Conservation (phyloP, 2,329 filamentous ascomycete species). For the Cercospora zeae-maydis region DNA sequence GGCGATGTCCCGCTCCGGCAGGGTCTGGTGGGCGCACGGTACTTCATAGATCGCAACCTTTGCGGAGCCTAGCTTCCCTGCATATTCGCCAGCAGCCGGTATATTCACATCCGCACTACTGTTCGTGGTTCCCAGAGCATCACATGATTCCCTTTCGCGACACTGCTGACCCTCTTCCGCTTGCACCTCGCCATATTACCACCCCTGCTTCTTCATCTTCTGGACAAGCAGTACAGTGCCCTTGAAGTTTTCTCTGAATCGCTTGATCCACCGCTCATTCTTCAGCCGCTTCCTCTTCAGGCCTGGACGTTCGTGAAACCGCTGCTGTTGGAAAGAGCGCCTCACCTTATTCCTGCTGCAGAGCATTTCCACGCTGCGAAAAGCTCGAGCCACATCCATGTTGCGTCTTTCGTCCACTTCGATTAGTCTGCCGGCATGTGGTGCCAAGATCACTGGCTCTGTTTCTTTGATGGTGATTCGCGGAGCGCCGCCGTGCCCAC, state of each 20-base stretch:
- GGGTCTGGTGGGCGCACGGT: background rate
- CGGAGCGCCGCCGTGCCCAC: background rate
- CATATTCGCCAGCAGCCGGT: background rate
- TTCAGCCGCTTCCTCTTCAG: constrained; percentile 72
- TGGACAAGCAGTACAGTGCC: constrained; percentile 61
- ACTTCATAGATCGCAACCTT: background rate
- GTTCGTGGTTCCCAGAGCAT: background rate
- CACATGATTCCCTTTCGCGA: background rate
- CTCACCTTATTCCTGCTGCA: constrained; percentile 57
- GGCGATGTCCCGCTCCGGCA: background rate
- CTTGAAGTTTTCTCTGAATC: constrained; percentile 67
- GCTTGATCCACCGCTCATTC: constrained; percentile 64
- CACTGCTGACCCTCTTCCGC: background rate
- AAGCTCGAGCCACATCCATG: constrained; percentile 49
- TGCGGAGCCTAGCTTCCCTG: background rate
- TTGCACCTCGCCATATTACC: constrained; percentile 48
- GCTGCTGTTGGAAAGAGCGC: constrained; percentile 56
- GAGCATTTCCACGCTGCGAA: constrained; percentile 44
- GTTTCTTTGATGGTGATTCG: background rate
- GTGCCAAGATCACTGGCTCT: constrained; percentile 36
- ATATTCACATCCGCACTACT: background rate
- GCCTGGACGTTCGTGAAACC: constrained; percentile 71
- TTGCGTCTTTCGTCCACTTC: constrained; percentile 35
- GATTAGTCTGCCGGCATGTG: constrained; percentile 42
- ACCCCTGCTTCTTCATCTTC: constrained; percentile 72